These are phyloP conservation scores for Candida caryicola DNA, from an alignment of 805 yeast genomes.

Conservation along the genomic window DNA sequence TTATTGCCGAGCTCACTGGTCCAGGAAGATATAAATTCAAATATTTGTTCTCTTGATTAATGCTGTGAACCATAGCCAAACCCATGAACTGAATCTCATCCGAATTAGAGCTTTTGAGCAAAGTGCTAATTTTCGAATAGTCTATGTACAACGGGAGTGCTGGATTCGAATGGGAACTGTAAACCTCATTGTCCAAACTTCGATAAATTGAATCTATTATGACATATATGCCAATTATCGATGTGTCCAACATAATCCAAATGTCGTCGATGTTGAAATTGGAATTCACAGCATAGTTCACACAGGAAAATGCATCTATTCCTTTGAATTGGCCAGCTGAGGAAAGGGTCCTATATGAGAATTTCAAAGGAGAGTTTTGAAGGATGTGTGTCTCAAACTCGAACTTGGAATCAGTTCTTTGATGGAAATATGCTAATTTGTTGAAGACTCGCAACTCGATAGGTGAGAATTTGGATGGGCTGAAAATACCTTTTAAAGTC, in stretches of 20 bases:
- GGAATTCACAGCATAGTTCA: conserved; percentile 18
- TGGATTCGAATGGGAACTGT: neutral
- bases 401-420: conserved; percentile 12
- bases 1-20: conserved; percentile 13
- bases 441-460: conserved; percentile 52
- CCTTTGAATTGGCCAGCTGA: conserved; percentile 17
- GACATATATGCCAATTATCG: conserved; percentile 39
- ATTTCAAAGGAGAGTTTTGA: conserved; percentile 21
- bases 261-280: conserved; percentile 25
- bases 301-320: conserved; percentile 21
- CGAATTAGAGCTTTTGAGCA: neutral
- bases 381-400: conserved; percentile 25
- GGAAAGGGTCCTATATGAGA: conserved; percentile 23
- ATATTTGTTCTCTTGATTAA: conserved; percentile 36
- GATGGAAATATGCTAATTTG: conserved; percentile 55
- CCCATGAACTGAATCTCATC: conserved; percentile 37
- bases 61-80: conserved; percentile 64
- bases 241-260: conserved; percentile 36
- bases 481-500: conserved; percentile 33
- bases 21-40: conserved; percentile 60
- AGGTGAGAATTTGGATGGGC: conserved; percentile 41
- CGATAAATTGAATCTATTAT: conserved; percentile 19
- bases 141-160: conserved; percentile 19
- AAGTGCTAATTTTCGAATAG: conserved; percentile 12
- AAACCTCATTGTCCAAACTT: neutral